phyloP scores from a whole-genome alignment of 1,139 yeast genomes.

The Debaryomycetaceae sp. region DNA sequence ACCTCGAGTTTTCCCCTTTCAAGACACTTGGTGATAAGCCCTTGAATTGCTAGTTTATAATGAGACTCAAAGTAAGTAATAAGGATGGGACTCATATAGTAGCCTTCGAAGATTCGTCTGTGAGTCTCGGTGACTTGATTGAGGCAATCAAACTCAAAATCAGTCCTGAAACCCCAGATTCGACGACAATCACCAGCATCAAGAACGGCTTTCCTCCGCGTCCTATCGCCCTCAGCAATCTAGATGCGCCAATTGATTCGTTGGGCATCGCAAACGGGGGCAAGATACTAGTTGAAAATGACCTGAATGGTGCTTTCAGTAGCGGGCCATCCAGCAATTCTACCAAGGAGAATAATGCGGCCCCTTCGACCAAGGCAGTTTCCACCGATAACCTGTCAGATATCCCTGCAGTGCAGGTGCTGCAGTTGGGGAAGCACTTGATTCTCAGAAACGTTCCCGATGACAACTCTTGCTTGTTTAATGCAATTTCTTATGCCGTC shows the following conservation, averaged over 20 bases:
- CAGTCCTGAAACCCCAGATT: neutral
- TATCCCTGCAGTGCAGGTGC: conserved; percentile 27
- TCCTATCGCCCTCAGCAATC: conserved; percentile 27
- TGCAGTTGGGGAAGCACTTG: conserved; percentile 22
- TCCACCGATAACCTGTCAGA: conserved; percentile 8
- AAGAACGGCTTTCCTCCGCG: conserved; percentile 64
- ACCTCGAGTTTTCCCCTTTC: no score
- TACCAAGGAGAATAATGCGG: conserved; percentile 1
- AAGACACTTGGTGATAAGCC: no score
- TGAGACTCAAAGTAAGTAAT: conserved; percentile 24
- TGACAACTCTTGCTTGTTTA: conserved; percentile 78
- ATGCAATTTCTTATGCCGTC: conserved; percentile 59
- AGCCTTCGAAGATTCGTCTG: conserved; percentile 10
- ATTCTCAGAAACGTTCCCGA: conserved; percentile 65
- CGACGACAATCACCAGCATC: conserved; percentile 14
- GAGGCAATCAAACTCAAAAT: conserved; percentile 1
- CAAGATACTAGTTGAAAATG: conserved; percentile 41
- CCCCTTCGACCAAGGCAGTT: conserved; percentile 2
- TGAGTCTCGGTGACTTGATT: conserved; percentile 13
- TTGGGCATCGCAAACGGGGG: conserved; percentile 57
- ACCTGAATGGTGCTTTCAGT: neutral
- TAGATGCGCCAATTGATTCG: conserved; percentile 21
- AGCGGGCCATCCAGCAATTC: neutral
- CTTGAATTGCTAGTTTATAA: conserved; percentile 3
- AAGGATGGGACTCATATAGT: conserved; percentile 15